Evolutionary conservation across 2,329 filamentous ascomycete genomes (phyloP), one percentile per base, ranked within the genome.

Genomic region (Bipolaris gigantea): DNA sequence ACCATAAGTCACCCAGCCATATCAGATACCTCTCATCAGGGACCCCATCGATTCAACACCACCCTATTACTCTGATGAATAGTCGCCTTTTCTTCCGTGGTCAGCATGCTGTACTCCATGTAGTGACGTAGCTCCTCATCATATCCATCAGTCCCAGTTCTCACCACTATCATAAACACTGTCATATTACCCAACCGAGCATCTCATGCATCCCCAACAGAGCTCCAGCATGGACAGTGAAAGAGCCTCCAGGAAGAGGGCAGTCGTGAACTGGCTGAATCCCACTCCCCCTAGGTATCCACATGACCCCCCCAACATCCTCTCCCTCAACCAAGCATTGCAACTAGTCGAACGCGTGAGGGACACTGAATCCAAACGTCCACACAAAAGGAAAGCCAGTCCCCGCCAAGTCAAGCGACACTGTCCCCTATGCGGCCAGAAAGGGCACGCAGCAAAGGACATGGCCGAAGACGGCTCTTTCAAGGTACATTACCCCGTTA

Each of bases 141-240:
- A 16, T 5, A 41, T 16, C 42, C 35, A 39, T 15, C 13, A 13
- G 15, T 36, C 15, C 35, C 23, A 42, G 19, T 3, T n/a, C 8
- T 11, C 15, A 15, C 18, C 5, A 27, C 25, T 15, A n/a, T 6
- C 21, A 40, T 25, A 21, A 16, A 40, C 23, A 13, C 3, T 13
- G 15, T 21, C 13, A n/a, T 8, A 13, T 16, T 21, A n/a, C 25
- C 7, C 39, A 11, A 10, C 1, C 11, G 10, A 13, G 27, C 10
- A n/a, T 41, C 42, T 27, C 5, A 35, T n/a, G 9, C 42, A 21
- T 13, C 33, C 45, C 18, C 13, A 25, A n/a, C 7, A 30, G 19
- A 35, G 13, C 36, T 41, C 18, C 25, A 50, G 43, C 11, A 59
- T 59, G 56, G 33, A 49, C 8, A 30, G 27, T 5, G 27, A 30